Conservation (phyloP, 2,329 filamentous ascomycete species). For the Phialocephala sp. region DNA sequence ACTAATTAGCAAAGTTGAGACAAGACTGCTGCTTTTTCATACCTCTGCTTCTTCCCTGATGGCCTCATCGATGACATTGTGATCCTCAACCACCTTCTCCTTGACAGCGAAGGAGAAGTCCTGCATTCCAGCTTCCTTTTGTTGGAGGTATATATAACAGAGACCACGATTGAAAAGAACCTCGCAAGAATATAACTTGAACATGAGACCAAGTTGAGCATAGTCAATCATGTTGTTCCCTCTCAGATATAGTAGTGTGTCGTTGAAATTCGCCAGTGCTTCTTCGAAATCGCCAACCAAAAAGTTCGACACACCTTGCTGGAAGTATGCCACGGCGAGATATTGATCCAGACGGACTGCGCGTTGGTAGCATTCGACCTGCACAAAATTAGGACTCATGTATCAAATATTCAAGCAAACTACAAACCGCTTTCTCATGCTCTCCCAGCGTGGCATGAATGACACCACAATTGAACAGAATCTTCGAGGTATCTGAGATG, state of each 20-base stretch:
- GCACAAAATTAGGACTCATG: slow-evolving; percentile 33
- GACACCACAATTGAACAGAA: slow-evolving; percentile 97
- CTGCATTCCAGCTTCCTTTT: slow-evolving; percentile 87
- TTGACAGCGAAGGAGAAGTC: slow-evolving; percentile 90
- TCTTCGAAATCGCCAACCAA: slow-evolving; percentile 96
- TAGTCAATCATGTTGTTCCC: slow-evolving; percentile 99
- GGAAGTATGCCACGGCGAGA: slow-evolving; percentile 96
- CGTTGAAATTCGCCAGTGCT: slow-evolving; percentile 97
- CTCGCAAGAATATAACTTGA: slow-evolving; percentile 97
- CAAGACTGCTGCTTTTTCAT: slow-evolving; percentile 38
- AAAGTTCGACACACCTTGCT: slow-evolving; percentile 98
- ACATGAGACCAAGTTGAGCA: slow-evolving; percentile 90
- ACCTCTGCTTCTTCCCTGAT: slow-evolving; percentile 93
- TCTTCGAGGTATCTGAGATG: slow-evolving; percentile 96
- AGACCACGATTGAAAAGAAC: slow-evolving; percentile 96
- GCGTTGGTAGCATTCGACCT: slow-evolving; percentile 95
- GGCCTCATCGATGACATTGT: slow-evolving; percentile 97
- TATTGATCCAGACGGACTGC: slow-evolving; percentile 92
- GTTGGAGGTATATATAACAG: slow-evolving; percentile 96
- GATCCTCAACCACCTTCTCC: slow-evolving; percentile 94
- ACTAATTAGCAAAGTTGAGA: slow-evolving; percentile 28
- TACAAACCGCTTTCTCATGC: slow-evolving; percentile 89
- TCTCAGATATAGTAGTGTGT: slow-evolving; percentile 90
- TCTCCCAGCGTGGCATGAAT: slow-evolving; percentile 96
- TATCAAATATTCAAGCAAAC: slow-evolving; percentile 25